Base-by-base conservation (phyloP, 192 early-diverging fungal genomes). In the Haplosporangium gracile region DNA sequence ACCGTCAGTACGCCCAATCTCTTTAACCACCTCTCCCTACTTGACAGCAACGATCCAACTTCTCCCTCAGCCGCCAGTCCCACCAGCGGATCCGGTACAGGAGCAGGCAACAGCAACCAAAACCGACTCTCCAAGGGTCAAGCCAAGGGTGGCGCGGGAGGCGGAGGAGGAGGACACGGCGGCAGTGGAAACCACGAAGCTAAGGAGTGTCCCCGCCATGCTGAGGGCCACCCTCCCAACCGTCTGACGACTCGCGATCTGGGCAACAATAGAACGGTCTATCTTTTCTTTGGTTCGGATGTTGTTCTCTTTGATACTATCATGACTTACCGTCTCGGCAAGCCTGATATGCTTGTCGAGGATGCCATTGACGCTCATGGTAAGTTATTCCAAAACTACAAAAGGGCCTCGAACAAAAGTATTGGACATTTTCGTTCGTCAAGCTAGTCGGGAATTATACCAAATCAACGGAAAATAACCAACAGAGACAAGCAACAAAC, bases 341-440 rank as follows among this genome's bases (percentile, higher is more conserved):
- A 88, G 49, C 89, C 80, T 4, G 71, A 82, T 38, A 63, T 26
- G 53, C 72, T 34, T 68, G 80, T 89, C 16, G 79, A 80, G 24
- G 77, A 88, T 32, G 80, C 80, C 9, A 85, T 89, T 55, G 80
- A 84, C 45, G 39, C 79, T 20, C 88, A 85, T 53, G 80, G 89
- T 89, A 79, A 42, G 75, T 45, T 29, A 34, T 32, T 53, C 2
- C 29, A 3, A 36, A 26, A 34, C 18, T 29, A 32, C 47, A 11
- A 22, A 22, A 51, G 49, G 49, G 49, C 20, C 18, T 51, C 49
- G 49, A 51, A 51, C 18, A 18, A 51, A 5, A 18, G 49, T 5
- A 51, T 36, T 36, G 70, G 40, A 53, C 2, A 6, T 57, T 22
- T 36, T 36, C 36, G 36, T 36, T 4, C 20, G 4, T 42, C 40